Evolutionary conservation across 805 yeast genomes (phyloP).

Genomic region (Ogataea paradorogensis): DNA sequence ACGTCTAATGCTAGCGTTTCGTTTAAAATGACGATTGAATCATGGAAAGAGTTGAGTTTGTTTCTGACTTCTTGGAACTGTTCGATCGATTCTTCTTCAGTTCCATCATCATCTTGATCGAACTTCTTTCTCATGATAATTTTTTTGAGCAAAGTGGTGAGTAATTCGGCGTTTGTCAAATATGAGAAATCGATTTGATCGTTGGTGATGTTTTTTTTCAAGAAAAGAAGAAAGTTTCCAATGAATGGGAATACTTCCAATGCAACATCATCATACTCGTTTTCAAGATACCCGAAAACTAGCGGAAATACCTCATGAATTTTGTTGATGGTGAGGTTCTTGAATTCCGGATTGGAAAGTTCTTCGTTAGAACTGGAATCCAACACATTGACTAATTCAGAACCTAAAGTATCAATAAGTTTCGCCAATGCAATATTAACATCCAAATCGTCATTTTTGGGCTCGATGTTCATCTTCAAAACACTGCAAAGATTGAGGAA

Average conservation of each 20-base stretch:
- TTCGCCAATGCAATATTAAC: slow-evolving; percentile 72
- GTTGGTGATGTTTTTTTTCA: slow-evolving; percentile 52
- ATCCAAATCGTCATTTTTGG: slow-evolving; percentile 54
- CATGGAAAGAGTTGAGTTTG: slow-evolving; percentile 77
- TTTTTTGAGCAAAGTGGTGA: slow-evolving; percentile 63
- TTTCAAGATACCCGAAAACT: slow-evolving; percentile 64
- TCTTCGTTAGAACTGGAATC: slow-evolving; percentile 45
- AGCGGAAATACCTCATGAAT: slow-evolving; percentile 69
- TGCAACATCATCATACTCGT: slow-evolving; percentile 87
- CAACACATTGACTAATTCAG: slow-evolving; percentile 68
- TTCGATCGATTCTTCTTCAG: slow-evolving; percentile 68
- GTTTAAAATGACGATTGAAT: slow-evolving; percentile 57
- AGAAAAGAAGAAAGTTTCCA: slow-evolving; percentile 64
- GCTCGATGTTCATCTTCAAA: slow-evolving; percentile 38
- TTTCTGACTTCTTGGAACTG: slow-evolving; percentile 78
- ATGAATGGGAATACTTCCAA: slow-evolving; percentile 79
- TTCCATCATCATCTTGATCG: slow-evolving; percentile 58
- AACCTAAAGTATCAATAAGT: slow-evolving; percentile 67
- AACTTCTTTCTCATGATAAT: slow-evolving; percentile 75
- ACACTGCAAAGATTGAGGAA: slow-evolving; percentile 64
- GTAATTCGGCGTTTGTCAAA: slow-evolving; percentile 42
- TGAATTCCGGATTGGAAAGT: slow-evolving; percentile 38
- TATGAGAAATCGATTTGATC: slow-evolving; percentile 32
- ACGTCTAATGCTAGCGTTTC: slow-evolving; percentile 36
- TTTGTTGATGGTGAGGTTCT: slow-evolving; percentile 38